These are phyloP conservation scores for Yueomyces sp. DNA, from an alignment of 805 yeast species.

Conservation along the genomic window DNA sequence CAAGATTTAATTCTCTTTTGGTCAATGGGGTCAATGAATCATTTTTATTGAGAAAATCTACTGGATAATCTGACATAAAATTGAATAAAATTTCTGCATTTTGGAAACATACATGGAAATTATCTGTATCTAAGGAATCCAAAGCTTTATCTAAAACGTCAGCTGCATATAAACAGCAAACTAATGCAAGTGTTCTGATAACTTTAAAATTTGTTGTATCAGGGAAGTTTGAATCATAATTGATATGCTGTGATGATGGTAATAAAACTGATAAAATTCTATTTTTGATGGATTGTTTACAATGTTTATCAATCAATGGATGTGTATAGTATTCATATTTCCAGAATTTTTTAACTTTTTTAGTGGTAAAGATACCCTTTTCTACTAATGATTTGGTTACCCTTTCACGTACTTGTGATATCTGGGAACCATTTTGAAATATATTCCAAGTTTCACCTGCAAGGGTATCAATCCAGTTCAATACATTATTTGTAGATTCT, in stretches of 20 bases:
- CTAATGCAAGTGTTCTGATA: conserved; percentile 68
- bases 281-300: conserved; percentile 68
- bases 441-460: conserved; percentile 97
- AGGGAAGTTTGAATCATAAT: conserved; percentile 54
- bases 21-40: conserved; percentile 59
- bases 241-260: conserved; percentile 50
- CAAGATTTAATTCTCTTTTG: conserved; percentile 31
- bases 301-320: conserved; percentile 76
- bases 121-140: conserved; percentile 63
- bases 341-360: conserved; percentile 73
- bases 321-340: conserved; percentile 98
- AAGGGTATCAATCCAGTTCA: conserved; percentile 86
- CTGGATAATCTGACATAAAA: conserved; percentile 80
- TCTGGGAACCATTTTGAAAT: conserved; percentile 85
- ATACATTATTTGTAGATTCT: conserved; percentile 68
- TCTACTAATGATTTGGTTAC: conserved; percentile 94
- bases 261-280: conserved; percentile 61
- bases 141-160: conserved; percentile 88
- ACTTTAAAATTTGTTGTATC: conserved; percentile 50
- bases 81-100: conserved; percentile 81
- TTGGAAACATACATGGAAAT: conserved; percentile 81
- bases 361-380: conserved; percentile 91
- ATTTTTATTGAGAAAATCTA: conserved; percentile 44
- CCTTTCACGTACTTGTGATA: conserved; percentile 94
- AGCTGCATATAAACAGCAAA: conserved; percentile 91